phyloP scores from a whole-genome alignment of 305 asterid genomes.

The Fraxinus angustifolia region DNA sequence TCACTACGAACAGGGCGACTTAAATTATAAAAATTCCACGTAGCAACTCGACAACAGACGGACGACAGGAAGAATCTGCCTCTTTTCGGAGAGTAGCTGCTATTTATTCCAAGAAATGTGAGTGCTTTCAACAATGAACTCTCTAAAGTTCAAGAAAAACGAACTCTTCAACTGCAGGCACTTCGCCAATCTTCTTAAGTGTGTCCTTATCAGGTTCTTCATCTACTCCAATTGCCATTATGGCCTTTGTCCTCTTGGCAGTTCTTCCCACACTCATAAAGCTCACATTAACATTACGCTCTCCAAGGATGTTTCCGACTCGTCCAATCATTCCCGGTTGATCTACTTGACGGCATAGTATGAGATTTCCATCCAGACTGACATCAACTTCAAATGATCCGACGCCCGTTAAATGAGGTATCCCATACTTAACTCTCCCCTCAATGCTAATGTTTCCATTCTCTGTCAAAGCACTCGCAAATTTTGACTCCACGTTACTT shows the following conservation, averaged over 20 bases:
- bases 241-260: conserved; percentile 61
- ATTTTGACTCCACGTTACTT: conserved; percentile 59
- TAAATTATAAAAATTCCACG: neutral
- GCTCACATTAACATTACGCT: conserved; percentile 73
- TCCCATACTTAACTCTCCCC: conserved; percentile 75
- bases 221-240: conserved; percentile 95
- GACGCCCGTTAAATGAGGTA: conserved; percentile 62
- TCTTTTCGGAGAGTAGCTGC: neutral
- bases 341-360: conserved; percentile 80
- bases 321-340: conserved; percentile 91
- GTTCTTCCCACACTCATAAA: conserved; percentile 96
- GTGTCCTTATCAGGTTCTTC: conserved; percentile 74
- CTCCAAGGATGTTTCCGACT: conserved; percentile 79
- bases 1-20: neutral
- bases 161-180: conserved; percentile 72
- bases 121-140: neutral
- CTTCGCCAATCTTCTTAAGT: conserved; percentile 74
- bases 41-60: neutral
- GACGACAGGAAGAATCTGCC: neutral
- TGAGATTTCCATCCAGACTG: conserved; percentile 74
- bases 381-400: conserved; percentile 72
- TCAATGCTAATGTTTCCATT: conserved; percentile 58
- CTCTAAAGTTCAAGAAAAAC: conserved; percentile 59
- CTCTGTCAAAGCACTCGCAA: conserved; percentile 66
- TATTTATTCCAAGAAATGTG: neutral